Base-by-base conservation (phyloP, 306 rosid genomes). In the Prunus campanulata region DNA sequence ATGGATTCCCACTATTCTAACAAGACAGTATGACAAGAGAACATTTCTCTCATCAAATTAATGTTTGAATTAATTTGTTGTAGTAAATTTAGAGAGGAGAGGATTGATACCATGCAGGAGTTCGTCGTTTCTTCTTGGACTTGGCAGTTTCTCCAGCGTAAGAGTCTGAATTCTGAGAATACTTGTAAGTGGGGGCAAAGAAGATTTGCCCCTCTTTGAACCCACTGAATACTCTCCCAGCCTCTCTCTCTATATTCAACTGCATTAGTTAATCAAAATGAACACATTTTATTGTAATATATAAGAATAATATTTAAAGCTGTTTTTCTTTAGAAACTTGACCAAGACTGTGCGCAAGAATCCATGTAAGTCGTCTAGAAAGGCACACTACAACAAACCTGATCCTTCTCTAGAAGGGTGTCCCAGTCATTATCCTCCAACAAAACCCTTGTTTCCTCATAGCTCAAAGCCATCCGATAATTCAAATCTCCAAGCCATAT, bases 401-500 rank as follows among this genome's bases (percentile, higher is more conserved):
- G 97, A 79, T 94, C 98, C 76, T 77, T 92, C 74, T 83, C 86
- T 49, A 94, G 81, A 72, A 94, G 85, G 44, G 85, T 79, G 79
- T 92, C 93, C 98, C 98, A 94, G 46, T 92, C 92, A 81, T 84
- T 89, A 2, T 89, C 97, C 72, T 92, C 96, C 85, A 94, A 62
- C 48, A 94, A 72, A 50, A 68, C 75, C 72, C 89, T 85, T 35
- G 98, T 89, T 80, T 90, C 90, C 24, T 94, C 91, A 44, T 94
- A 94, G 82, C 92, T 94, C 92, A 94, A 78, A 39, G 96, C 79
- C 80, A 92, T 85, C 9, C 97, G 85, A 68, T 94, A 94, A 64
- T 94, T 94, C 91, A 94, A 90, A 83, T 94, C 98, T 77, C 98
- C 98, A 2, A 92, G 85, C 98, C 98, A 94, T 66, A 94, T 81